Evolutionary conservation across 805 yeast species (phyloP).

Genomic region (baker's yeast (Saccharomyces cerevisiae)): DNA sequence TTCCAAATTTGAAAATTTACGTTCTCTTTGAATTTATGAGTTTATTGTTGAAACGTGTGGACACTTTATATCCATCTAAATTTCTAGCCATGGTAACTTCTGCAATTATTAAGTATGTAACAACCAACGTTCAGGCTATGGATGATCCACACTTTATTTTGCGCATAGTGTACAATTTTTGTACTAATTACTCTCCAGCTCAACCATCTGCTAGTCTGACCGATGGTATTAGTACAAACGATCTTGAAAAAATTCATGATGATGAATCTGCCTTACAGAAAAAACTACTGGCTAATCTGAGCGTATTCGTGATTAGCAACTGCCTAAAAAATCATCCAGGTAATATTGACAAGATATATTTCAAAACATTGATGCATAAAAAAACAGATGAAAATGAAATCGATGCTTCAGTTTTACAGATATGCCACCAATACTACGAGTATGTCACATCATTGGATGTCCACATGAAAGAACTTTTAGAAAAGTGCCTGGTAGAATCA

Average conservation of each 20-base stretch:
- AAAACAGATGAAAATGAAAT: constrained; percentile 16
- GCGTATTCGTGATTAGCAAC: constrained; percentile 44
- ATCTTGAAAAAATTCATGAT: constrained; percentile 34
- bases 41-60: constrained; percentile 49
- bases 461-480: constrained; percentile 38
- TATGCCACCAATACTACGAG: constrained; percentile 31
- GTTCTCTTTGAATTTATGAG: constrained; percentile 55
- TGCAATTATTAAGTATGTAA: constrained; percentile 47
- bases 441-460: constrained; percentile 58
- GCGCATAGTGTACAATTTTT: constrained; percentile 56
- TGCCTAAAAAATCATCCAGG: constrained; percentile 26
- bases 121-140: constrained; percentile 32
- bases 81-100: constrained; percentile 63
- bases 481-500: constrained; percentile 31
- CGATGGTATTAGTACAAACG: constrained; percentile 23
- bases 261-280: constrained; percentile 60
- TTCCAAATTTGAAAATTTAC: constrained; percentile 52
- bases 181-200: constrained; percentile 47
- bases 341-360: constrained; percentile 22
- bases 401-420: constrained; percentile 23
- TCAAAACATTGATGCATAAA: constrained; percentile 12
- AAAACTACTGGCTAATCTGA: constrained; percentile 49
- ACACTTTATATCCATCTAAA: constrained; percentile 69
- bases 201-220: constrained; percentile 30
- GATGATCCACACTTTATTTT: constrained; percentile 35